These are phyloP conservation scores for Leccinum variicolor DNA, from an alignment of 768 basidiomycete species.

Conservation along the genomic window DNA sequence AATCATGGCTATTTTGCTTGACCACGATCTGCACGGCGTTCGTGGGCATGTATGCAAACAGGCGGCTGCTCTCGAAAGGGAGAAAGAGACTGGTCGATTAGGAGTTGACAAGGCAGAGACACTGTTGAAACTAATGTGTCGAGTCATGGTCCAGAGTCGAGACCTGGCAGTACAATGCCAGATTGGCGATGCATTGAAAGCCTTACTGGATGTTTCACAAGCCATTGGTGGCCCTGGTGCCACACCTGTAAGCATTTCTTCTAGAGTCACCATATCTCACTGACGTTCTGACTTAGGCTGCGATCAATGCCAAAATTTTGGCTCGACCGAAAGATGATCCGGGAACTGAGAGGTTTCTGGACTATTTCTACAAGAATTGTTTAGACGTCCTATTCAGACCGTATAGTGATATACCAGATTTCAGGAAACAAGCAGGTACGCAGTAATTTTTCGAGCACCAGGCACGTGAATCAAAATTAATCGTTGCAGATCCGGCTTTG, in stretches of 20 bases:
- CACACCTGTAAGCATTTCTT: constrained; percentile 30
- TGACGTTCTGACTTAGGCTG: constrained; percentile 18
- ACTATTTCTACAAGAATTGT: constrained; percentile 90
- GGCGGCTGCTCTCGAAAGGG: constrained; percentile 64
- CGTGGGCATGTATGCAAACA: constrained; percentile 84
- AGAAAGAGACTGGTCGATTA: constrained; percentile 52
- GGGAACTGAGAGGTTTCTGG: constrained; percentile 83
- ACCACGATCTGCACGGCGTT: constrained; percentile 88
- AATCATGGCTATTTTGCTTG: constrained; percentile 78
- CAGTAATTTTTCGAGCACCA: background rate
- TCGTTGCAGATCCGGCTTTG: constrained; percentile 45
- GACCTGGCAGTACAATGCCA: constrained; percentile 89
- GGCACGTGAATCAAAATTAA: constrained; percentile 2
- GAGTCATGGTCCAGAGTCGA: constrained; percentile 71
- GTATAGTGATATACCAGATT: constrained; percentile 69
- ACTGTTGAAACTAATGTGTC: constrained; percentile 70
- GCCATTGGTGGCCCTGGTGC: constrained; percentile 35
- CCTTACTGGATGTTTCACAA: constrained; percentile 75
- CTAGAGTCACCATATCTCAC: background rate
- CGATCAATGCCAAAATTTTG: constrained; percentile 42
- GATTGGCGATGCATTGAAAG: constrained; percentile 82
- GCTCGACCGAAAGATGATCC: constrained; percentile 76
- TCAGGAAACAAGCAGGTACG: constrained; percentile 46
- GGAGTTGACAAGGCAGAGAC: constrained; percentile 68
- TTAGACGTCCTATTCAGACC: constrained; percentile 79